Base-by-base conservation (phyloP, 2,329 filamentous ascomycete genomes). In the Sporothrix curviconia region DNA sequence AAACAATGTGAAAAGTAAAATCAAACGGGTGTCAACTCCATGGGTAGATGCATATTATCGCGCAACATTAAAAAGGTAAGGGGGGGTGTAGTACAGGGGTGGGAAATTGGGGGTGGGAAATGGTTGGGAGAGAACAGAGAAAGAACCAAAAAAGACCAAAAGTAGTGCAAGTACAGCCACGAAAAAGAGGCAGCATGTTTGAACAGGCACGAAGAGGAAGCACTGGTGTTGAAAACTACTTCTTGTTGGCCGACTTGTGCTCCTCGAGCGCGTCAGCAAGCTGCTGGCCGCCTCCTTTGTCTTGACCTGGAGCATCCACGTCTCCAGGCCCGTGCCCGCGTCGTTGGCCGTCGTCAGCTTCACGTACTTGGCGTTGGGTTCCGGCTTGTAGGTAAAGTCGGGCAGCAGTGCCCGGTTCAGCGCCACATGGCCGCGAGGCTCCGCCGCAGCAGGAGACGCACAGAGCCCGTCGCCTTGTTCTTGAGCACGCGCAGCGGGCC, bases 381-480 rank as follows among this genome's bases (percentile, higher is more conserved):
- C 77, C 7, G 78, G 73, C 65, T 80, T 81, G 73, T 91, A 92
- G 5, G 76, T 75, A 54, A 84, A 71, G n/a, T 78, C 74, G 2
- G 82, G 74, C 34, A 89, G 71, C 50, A 92, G 70, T 19, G 76
- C 71, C 64, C 85, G 82, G 72, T 95, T 95, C 65, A 95, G 74
- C 3, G 87, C 80, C 47, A 92, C 76, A 39, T 86, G 81, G 15
- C 90, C 90, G 61, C 84, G 80, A 0, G 89, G 88, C 62, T 91
- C 87, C n/a, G 83, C 82, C 90, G 83, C 61, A 92, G 73, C 19
- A 95, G 72, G 46, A 94, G 74, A 40, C 90, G 83, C 4, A 85
- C 80, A 28, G 79, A 77, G 19, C 81, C 82, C 0, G 84, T 89
- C 15, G 78, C 77, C 68, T 89, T 87, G 73, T 92, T 80, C 70